Evolutionary conservation across 2,329 filamentous ascomycete species (phyloP), one percentile per base, ranked within the genome.

Genomic region (Apiospora hydei): DNA sequence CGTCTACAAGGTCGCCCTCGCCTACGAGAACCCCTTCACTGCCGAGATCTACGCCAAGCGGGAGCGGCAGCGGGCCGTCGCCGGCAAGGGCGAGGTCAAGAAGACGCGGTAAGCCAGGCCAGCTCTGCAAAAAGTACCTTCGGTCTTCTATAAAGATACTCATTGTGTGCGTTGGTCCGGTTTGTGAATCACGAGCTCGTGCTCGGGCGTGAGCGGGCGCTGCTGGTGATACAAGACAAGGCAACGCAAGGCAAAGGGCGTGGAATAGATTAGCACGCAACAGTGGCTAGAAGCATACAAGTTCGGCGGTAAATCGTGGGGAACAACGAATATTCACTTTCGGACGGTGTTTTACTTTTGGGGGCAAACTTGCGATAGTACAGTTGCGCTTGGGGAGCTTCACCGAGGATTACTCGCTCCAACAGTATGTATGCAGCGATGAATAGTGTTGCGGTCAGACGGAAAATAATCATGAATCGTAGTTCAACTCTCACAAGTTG

Each of bases 1-100:
- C 38, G 90, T 94, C 71, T 98, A 98, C 83, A 86, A 91, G 80
- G 83, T 98, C 74, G 96, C 96, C 14, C 87, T 98, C 80, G 86
- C 87, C 78, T 98, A 91, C 84, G 96, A 98, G 86, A 96, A 98
- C 83, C 96, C 96, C 5, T 99, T 98, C 84, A 99, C 96, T 8
- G 90, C 91, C 3, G 93, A 89, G 76, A 99, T 99, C 80, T 99
- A 98, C 82, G 93, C 92, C 76, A 97, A 96, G 90, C 88, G 94
- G 73, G 93, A 95, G 72, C 83, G 83, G 72, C 86, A 90, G 80
- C 85, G 87, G 75, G 87, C 85, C 43, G 84, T 82, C 26, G 67
- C 81, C 77, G 70, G 74, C 73, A 83, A 79, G 74, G 77, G 72
- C 61, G 82, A 84, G 71, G 82, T 81, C 77, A 89, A 89, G 84